Base-by-base conservation (phyloP, 129 eudicot genomes). In the Oenanthe sinensis region DNA sequence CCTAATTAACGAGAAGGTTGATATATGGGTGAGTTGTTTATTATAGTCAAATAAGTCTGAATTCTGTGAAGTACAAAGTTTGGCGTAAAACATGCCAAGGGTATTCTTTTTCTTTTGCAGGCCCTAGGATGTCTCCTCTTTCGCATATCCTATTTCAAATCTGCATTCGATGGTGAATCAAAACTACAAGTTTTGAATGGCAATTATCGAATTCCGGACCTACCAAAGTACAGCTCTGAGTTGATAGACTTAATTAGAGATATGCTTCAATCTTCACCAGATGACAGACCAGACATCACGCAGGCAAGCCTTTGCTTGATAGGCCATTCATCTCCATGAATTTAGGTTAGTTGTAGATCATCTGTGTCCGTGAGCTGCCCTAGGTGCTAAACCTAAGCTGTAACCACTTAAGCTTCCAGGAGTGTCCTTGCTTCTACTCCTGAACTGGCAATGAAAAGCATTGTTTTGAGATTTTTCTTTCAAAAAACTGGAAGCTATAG, bases 221-320 rank as follows among this genome's bases (percentile, higher is more conserved):
- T 79, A 74, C 99, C 99, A n/a, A 90, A 96, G 71, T 96, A 90
- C 91, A 92, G 88, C 86, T 83, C 90, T 37, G 73, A 87, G 20
- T 26, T 92, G 52, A 92, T 86, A 37, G 89, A 85, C 83, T 88
- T 96, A 78, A 90, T 90, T 43, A 85, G 81, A 79, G 97, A 96
- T 86, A 92, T 92, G 97, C 97, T 96, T 71, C 96, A 95, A 45
- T 79, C 98, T 80, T 90, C 97, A 42, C 98, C 97, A 47, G 87
- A 86, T 39, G 84, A 81, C 89, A 85, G 99, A 90, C 99, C 99
- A 85, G 97, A 96, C 89, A 92, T 96, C 90, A 96, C 97, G 89
- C 97, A 92, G 97, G 99, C 97, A 96, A 96, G 97, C 85, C 94
- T 94, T 85, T 90, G 96, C 98, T 89, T 89, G 93, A 88, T 91